These are phyloP conservation scores for Pyrus pyrifolia DNA, from an alignment of 306 rosid genomes.

Conservation along the genomic window DNA sequence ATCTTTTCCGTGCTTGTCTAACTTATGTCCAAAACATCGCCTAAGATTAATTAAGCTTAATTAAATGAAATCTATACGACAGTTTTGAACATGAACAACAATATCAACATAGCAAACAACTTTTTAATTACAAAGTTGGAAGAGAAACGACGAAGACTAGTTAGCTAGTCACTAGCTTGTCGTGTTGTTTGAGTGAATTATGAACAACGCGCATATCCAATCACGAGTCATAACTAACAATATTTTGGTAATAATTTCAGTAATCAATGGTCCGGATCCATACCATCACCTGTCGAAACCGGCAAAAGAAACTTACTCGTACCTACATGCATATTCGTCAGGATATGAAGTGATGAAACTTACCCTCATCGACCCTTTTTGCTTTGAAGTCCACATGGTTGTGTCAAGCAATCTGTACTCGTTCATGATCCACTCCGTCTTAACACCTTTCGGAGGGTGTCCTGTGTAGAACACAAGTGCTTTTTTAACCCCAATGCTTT, in stretches of 20 bases:
- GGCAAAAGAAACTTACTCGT: not conserved
- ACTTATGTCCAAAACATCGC: too few species aligned
- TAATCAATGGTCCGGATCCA: not conserved
- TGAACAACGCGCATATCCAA: not conserved
- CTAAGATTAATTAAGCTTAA: not conserved
- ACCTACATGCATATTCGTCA: not conserved
- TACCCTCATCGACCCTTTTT: constrained; percentile 60
- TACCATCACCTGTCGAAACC: not conserved
- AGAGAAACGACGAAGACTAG: not conserved
- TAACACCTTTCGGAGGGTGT: constrained; percentile 62
- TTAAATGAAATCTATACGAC: not conserved
- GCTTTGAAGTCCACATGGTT: constrained; percentile 25
- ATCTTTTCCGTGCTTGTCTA: too few species aligned
- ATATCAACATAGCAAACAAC: not conserved
- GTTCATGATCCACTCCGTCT: constrained; percentile 76
- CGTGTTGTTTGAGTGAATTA: not conserved
- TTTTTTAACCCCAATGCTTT: constrained; percentile 66
- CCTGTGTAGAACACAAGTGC: constrained; percentile 70
- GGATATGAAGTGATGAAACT: not conserved
- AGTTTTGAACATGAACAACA: not conserved
- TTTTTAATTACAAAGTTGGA: not conserved
- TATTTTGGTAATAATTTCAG: not conserved
- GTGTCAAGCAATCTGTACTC: constrained; percentile 65
- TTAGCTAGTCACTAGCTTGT: not conserved
- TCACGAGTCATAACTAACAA: not conserved